phyloP scores from a whole-genome alignment of 352 stramenopile genomes.

The Elongisporangium prolatum region DNA sequence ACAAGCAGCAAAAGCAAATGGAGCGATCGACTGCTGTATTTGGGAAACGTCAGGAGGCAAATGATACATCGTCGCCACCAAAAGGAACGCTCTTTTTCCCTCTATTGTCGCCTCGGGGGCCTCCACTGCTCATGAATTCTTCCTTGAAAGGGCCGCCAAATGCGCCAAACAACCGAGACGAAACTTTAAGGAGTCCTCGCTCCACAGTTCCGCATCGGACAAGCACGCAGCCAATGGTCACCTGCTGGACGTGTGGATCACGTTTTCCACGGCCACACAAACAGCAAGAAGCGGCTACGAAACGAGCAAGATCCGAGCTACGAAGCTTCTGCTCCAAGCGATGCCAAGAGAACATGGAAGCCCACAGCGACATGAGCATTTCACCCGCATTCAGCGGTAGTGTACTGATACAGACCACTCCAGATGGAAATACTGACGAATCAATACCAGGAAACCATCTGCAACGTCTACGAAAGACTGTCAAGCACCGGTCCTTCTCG shows the following conservation, averaged over 20 bases:
- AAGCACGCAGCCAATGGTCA: conserved; percentile 22
- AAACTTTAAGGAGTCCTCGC: not conserved
- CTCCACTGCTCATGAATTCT: conserved; percentile 4
- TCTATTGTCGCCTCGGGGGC: conserved; percentile 21
- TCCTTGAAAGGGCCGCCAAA: not conserved
- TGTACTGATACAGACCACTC: conserved; percentile 22
- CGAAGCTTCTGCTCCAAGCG: conserved; percentile 33
- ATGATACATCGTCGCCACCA: conserved; percentile 3
- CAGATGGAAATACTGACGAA: not conserved
- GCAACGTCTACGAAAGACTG: not conserved
- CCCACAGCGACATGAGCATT: conserved; percentile 30
- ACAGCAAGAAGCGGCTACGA: conserved; percentile 7
- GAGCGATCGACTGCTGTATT: conserved; percentile 6
- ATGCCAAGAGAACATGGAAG: conserved; percentile 32
- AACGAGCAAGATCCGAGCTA: conserved; percentile 3
- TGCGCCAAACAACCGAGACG: not conserved
- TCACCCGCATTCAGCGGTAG: conserved; percentile 24
- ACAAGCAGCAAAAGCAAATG: conserved; percentile 37
- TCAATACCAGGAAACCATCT: not conserved
- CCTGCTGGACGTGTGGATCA: conserved; percentile 62
- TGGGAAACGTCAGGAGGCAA: not conserved
- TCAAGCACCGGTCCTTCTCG: not conserved
- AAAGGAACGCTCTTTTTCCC: conserved; percentile 13
- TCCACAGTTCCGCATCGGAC: not conserved
- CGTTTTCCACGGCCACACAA: conserved; percentile 36